These are phyloP conservation scores for Scheffersomyces coipomensis DNA, from an alignment of 805 yeast species.

Conservation along the genomic window DNA sequence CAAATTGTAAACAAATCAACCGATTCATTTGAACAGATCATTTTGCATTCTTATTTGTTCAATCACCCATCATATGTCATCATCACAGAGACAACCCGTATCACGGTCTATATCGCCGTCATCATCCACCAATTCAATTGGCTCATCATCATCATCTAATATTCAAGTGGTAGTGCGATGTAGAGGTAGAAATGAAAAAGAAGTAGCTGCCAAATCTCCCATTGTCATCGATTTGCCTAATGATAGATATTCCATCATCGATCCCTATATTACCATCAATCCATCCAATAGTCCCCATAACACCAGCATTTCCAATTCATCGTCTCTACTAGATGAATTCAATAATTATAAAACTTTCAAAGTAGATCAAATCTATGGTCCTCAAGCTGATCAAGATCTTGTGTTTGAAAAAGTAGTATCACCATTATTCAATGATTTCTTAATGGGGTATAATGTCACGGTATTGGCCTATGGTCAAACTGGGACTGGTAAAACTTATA, in stretches of 20 bases:
- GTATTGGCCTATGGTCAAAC: conserved; percentile 81
- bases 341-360: conserved; percentile 53
- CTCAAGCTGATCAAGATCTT: conserved; percentile 69
- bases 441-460: conserved; percentile 66
- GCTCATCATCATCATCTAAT: conserved; percentile 36
- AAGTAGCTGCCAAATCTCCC: conserved; percentile 44
- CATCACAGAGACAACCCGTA: too few relatives aligned
- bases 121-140: too few relatives aligned
- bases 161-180: conserved; percentile 57
- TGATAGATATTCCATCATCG: conserved; percentile 22
- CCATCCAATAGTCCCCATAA: not conserved
- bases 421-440: conserved; percentile 69
- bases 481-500: conserved; percentile 84
- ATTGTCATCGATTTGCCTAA: conserved; percentile 47
- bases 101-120: too few relatives aligned
- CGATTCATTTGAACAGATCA: too few relatives aligned
- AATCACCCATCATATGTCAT: too few relatives aligned
- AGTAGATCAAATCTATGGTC: conserved; percentile 81
- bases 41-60: too few relatives aligned
- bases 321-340: conserved; percentile 27
- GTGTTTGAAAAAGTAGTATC: conserved; percentile 68
- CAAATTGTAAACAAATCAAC: too few relatives aligned
- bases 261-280: conserved; percentile 16
- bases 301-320: conserved; percentile 15
- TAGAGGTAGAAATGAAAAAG: conserved; percentile 48